These are phyloP conservation scores for Citrus glauca DNA, from an alignment of 345 rosid species.

Conservation along the genomic window DNA sequence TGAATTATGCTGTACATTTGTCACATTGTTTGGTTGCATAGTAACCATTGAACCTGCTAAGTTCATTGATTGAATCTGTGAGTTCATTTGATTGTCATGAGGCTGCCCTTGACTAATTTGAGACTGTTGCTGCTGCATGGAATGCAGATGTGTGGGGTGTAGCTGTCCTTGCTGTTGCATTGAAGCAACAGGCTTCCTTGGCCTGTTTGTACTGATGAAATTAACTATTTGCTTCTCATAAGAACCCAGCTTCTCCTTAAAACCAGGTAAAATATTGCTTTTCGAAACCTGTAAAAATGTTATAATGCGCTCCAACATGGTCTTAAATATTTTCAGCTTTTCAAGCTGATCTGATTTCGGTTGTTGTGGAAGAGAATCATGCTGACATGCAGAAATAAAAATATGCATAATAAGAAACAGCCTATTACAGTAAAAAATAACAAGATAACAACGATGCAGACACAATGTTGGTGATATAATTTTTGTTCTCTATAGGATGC, in stretches of 20 bases:
- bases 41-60: constrained; percentile 51
- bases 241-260: constrained; percentile 59
- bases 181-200: constrained; percentile 39
- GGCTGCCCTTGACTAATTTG: constrained; percentile 56
- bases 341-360: constrained; percentile 73
- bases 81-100: constrained; percentile 66
- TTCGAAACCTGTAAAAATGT: constrained; percentile 51
- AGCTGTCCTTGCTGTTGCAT: constrained; percentile 69
- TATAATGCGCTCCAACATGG: constrained; percentile 66
- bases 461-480: not conserved
- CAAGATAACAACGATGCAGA: not conserved
- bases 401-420: constrained; percentile 1
- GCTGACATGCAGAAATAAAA: constrained; percentile 32
- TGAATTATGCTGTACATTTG: constrained; percentile 67
- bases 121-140: constrained; percentile 64
- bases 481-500: not conserved
- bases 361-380: constrained; percentile 62
- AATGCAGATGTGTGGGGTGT: constrained; percentile 57
- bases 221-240: constrained; percentile 78
- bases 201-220: constrained; percentile 52
- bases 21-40: constrained; percentile 56
- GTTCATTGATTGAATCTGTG: constrained; percentile 65
- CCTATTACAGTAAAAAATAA: not conserved
- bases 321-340: constrained; percentile 54
- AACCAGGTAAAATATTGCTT: constrained; percentile 33